These are phyloP conservation scores for Cryptococcus neoformans DNA, from an alignment of 1,284 basidiomycete species.

Conservation along the genomic window DNA sequence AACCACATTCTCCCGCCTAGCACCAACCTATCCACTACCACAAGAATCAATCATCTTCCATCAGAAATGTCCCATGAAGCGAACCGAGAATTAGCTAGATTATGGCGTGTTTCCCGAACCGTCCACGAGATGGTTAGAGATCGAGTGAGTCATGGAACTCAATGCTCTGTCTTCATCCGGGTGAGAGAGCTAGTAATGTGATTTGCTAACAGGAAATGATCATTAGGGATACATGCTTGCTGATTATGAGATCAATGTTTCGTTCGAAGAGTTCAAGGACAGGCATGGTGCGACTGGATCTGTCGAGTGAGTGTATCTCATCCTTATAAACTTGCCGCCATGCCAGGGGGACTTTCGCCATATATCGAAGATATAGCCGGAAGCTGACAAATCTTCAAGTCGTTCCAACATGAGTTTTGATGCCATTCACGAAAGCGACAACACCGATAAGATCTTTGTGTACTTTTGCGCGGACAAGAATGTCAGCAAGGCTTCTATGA, in stretches of 20 bases:
- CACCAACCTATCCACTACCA: not conserved
- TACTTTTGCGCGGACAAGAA: constrained; percentile 91
- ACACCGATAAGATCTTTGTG: constrained; percentile 81
- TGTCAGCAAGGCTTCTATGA: constrained; percentile 92
- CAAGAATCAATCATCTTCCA: not conserved
- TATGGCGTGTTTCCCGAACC: constrained; percentile 96
- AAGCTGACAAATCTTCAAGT: constrained; percentile 51
- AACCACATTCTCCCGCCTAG: no score
- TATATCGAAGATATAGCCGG: not conserved
- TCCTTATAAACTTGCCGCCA: not conserved
- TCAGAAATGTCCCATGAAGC: constrained; percentile 30
- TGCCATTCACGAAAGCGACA: constrained; percentile 66
- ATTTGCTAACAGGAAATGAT: not conserved
- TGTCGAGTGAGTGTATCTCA: constrained; percentile 36
- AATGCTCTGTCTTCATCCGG: not conserved
- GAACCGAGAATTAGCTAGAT: constrained; percentile 52
- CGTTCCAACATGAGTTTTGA: constrained; percentile 85
- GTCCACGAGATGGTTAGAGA: constrained; percentile 96
- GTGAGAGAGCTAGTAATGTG: not conserved
- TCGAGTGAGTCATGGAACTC: constrained; percentile 52
- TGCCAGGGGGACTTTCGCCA: not conserved
- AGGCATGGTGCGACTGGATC: constrained; percentile 36
- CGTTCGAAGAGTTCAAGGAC: constrained; percentile 49
- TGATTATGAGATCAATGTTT: constrained; percentile 49
- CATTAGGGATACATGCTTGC: constrained; percentile 46